Percentiles rank a stretch among this genome's conserved stretches.
Conservation (phyloP, 1,139 yeast species). For the Diutina siamensis region DNA sequence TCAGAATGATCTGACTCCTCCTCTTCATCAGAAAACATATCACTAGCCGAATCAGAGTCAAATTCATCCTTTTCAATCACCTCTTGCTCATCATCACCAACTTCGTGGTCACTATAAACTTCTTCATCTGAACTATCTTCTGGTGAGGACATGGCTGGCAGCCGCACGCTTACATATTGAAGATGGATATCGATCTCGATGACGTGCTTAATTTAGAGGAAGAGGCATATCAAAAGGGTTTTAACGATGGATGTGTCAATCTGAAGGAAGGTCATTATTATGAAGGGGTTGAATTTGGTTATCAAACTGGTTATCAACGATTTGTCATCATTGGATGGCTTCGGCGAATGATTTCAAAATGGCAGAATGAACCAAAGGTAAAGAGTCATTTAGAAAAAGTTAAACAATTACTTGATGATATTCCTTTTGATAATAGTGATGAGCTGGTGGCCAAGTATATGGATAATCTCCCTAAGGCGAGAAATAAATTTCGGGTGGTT, state of each 20-base stretch:
- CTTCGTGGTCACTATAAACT: constrained; percentile 14
- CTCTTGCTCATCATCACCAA: constrained; percentile 15
- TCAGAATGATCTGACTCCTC: constrained; percentile 11
- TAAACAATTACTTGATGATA: not conserved
- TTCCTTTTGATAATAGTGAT: not conserved
- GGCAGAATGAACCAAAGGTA: not conserved
- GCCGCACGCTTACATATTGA: not conserved
- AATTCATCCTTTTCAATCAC: constrained; percentile 13
- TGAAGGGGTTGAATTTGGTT: constrained; percentile 72
- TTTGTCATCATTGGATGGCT: constrained; percentile 55
- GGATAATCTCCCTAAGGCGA: not conserved
- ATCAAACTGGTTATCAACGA: constrained; percentile 70
- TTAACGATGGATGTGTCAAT: constrained; percentile 39
- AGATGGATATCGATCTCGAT: constrained; percentile 19
- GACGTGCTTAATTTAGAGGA: constrained; percentile 43
- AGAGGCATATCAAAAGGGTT: constrained; percentile 51
- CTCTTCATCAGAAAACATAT: constrained; percentile 6
- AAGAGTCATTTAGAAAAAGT: not conserved
- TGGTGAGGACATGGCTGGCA: not conserved
- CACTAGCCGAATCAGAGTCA: constrained; percentile 21
- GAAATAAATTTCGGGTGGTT: constrained; percentile 1
- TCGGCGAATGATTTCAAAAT: constrained; percentile 31
- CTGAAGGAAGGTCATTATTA: constrained; percentile 29
- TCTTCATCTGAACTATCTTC: constrained; percentile 1
- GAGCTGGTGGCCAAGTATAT: not conserved